phyloP scores from a whole-genome alignment of 768 basidiomycete species.

The Fistulinella prunicolor region DNA sequence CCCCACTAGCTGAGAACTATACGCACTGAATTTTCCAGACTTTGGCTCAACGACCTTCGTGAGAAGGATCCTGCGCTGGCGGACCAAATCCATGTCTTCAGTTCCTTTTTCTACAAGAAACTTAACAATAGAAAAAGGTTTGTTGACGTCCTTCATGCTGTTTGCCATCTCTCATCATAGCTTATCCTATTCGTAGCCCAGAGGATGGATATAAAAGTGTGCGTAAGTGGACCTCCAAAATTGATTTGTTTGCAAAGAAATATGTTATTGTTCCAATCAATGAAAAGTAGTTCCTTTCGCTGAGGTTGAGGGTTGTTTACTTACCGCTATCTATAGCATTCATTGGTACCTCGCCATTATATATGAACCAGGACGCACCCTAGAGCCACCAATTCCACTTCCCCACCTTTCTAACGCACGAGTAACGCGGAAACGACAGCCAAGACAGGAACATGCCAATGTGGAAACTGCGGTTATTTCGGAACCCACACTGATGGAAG shows the following conservation, averaged over 20 bases:
- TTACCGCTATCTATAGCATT: slow-evolving; percentile 46
- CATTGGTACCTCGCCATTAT: slow-evolving; percentile 99
- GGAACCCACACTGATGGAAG: background rate
- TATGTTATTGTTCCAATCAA: slow-evolving; percentile 96
- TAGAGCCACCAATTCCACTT: slow-evolving; percentile 47
- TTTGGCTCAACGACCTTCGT: slow-evolving; percentile 64
- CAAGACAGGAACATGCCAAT: slow-evolving; percentile 9
- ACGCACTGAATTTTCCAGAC: slow-evolving; percentile 39
- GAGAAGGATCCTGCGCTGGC: slow-evolving; percentile 56
- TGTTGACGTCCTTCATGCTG: slow-evolving; percentile 11
- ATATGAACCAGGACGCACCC: slow-evolving; percentile 65
- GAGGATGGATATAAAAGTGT: slow-evolving; percentile 80
- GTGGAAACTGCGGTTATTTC: background rate
- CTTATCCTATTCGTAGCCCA: slow-evolving; percentile 30
- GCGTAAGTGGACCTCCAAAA: slow-evolving; percentile 89
- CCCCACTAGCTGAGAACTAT: background rate
- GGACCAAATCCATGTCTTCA: slow-evolving; percentile 84
- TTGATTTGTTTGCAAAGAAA: slow-evolving; percentile 87
- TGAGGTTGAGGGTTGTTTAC: background rate
- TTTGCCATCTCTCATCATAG: slow-evolving; percentile 11
- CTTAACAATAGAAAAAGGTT: slow-evolving; percentile 63
- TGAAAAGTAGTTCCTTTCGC: slow-evolving; percentile 66
- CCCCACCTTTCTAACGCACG: slow-evolving; percentile 8
- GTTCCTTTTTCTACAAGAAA: slow-evolving; percentile 98
- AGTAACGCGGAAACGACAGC: slow-evolving; percentile 23